phyloP scores from a whole-genome alignment of 2,329 filamentous ascomycete genomes.

The Parafenestella ontariensis region DNA sequence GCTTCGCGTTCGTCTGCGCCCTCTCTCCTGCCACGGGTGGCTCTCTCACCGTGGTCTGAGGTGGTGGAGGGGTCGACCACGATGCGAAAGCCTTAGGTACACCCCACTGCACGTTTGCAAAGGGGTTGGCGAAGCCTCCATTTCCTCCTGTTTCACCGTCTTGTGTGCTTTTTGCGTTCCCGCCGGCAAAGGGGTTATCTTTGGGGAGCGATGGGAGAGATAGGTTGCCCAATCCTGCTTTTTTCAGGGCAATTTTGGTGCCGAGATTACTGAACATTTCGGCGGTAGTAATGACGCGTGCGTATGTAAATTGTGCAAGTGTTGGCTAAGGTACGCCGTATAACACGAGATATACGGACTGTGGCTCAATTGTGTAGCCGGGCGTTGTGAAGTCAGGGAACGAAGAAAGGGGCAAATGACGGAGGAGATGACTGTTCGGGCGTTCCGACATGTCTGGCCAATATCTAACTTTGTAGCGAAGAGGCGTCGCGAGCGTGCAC shows the following conservation, averaged over 20 bases:
- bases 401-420: not conserved
- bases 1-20: constrained; percentile 37
- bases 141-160: constrained; percentile 22
- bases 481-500: constrained; percentile 24
- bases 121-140: constrained; percentile 41
- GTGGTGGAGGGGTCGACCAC: constrained; percentile 42
- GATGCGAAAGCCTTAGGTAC: constrained; percentile 41
- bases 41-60: constrained; percentile 34
- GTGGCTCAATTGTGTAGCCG: not conserved
- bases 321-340: not conserved
- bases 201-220: constrained; percentile 46
- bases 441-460: constrained; percentile 19
- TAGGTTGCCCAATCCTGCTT: constrained; percentile 62
- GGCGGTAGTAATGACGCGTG: constrained; percentile 13
- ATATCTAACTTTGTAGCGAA: constrained; percentile 26
- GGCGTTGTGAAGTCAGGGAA: not conserved
- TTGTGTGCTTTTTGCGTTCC: constrained; percentile 38
- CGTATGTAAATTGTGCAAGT: constrained; percentile 3
- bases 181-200: constrained; percentile 26
- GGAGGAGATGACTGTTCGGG: constrained; percentile 9
- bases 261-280: constrained; percentile 64
- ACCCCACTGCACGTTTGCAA: constrained; percentile 47
- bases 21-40: constrained; percentile 35
- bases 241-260: constrained; percentile 66
- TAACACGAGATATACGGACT: too few relatives aligned